Evolutionary conservation across 768 basidiomycete species (phyloP), one percentile per base, ranked within the genome.

Genomic region (Coprinellus aureogranulatus): DNA sequence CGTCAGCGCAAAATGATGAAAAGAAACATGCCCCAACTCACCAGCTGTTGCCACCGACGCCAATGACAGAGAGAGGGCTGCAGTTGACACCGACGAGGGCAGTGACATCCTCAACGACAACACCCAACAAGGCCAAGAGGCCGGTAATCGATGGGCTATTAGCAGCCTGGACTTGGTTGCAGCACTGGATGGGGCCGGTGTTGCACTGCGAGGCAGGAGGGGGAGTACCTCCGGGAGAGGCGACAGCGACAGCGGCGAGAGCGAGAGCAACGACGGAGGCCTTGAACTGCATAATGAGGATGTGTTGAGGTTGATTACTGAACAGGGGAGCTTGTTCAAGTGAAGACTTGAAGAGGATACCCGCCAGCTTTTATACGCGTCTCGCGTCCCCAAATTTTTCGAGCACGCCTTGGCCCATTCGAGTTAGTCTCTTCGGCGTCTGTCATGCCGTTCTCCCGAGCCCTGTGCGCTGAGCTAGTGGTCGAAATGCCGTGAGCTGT

Each of bases 1-100:
- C 20, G 41, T 20, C 28, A 20, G n/a, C 20, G 6, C 54, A 65
- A 72, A 20, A 59, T 54, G 16, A 55, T 52, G n/a, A 64, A 47
- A n/a, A n/a, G n/a, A n/a, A n/a, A n/a, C n/a, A n/a, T n/a, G n/a
- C n/a, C n/a, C 41, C 54, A 62, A 4, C 69, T 55, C 5, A 71
- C 72, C 60, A 73, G 57, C 50, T 70, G 23, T 56, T 59, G 8
- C 61, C 61, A 2, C 61, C 61, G 16, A 53, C 56, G 11, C 67
- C 67, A 34, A 70, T 47, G 47, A 66, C 67, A 55, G 62, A 64
- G 59, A 71, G 63, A 23, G 71, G 68, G 57, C 31, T 60, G 61
- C 70, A 72, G 37, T 63, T 65, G 45, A 61, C 20, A 67, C 70
- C 71, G 34, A 72, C 61, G 2, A 54, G 62, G 37, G 49, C 65